phyloP scores from a whole-genome alignment of 345 rosid species.

The Citrus mangshanensis region DNA sequence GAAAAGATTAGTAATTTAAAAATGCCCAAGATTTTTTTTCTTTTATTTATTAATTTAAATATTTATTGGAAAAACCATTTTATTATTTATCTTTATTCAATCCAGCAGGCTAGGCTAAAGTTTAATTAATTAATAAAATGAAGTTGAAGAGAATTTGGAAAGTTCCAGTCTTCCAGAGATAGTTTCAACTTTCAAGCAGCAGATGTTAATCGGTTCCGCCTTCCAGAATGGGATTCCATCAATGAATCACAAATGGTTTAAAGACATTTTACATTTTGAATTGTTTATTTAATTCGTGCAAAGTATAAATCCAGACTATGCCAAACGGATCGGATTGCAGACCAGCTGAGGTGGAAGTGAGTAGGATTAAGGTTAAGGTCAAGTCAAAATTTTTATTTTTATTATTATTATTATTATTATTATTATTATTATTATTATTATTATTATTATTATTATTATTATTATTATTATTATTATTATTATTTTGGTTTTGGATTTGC shows the following conservation, averaged over 20 bases:
- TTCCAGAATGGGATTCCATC: not conserved
- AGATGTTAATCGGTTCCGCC: not conserved
- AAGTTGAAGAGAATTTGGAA: not conserved
- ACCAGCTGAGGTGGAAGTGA: not conserved
- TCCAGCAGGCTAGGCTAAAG: not conserved
- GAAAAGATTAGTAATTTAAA: no score
- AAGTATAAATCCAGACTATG: not conserved
- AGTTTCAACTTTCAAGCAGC: not conserved
- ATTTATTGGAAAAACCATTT: no score
- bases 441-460: no score
- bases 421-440: no score
- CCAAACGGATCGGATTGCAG: not conserved
- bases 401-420: no score
- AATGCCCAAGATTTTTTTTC: no score
- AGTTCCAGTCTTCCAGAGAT: not conserved
- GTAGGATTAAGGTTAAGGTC: not conserved
- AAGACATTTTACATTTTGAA: no score
- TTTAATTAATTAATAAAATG: no score
- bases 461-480: no score
- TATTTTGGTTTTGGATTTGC: not conserved
- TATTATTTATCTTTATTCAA: not conserved
- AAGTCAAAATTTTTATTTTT: not conserved
- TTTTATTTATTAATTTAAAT: no score
- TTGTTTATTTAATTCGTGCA: no score
- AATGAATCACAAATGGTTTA: not conserved